Evolutionary conservation across 371 early-diverging fungal genomes (phyloP), one percentile per base, ranked within the genome.

Genomic region (Rhizopus sp.): DNA sequence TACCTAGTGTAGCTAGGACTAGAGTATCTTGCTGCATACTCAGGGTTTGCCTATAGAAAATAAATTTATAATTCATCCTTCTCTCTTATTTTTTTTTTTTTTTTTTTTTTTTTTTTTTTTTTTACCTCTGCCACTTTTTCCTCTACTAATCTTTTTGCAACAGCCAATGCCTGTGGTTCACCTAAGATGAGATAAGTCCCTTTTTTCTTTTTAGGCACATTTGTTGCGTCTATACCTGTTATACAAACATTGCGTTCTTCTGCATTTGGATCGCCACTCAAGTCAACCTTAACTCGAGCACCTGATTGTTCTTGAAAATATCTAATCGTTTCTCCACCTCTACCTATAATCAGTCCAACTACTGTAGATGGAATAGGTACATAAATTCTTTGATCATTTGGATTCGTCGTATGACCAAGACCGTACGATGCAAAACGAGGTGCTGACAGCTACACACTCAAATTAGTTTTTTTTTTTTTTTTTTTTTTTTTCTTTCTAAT

Each of bases 291-390:
- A 61, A 95, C 93, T 51, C 85, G 78, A 13, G 94, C 92, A 0
- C 94, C 91, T 1, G 90, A 84, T 57, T 86, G 84, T 58, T 88
- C 89, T 73, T 95, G 91, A 53, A 96, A 73, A 34, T 75, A 67
- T 68, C 89, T 86, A 33, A 96, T 90, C 7, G 93, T 96, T 68
- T 95, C 96, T 41, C 96, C 94, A 23, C 92, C 87, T 66, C 84
- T 84, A 46, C 93, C 93, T 57, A 93, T 92, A 29, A 94, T 81
- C 9, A 92, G 69, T 8, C 93, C 93, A 32, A 94, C 91, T 10
- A 85, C 77, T 41, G 84, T 88, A 35, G 80, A 76, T 5, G 93
- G 91, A 3, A 91, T 82, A 46, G 81, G 75, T 41, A 89, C 74
- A 13, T 83, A 86, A 35, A 81, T 84, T 56, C 64, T 64, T 12